These are phyloP conservation scores for Phytophthora pisi DNA, from an alignment of 352 stramenopile species.

Conservation along the genomic window DNA sequence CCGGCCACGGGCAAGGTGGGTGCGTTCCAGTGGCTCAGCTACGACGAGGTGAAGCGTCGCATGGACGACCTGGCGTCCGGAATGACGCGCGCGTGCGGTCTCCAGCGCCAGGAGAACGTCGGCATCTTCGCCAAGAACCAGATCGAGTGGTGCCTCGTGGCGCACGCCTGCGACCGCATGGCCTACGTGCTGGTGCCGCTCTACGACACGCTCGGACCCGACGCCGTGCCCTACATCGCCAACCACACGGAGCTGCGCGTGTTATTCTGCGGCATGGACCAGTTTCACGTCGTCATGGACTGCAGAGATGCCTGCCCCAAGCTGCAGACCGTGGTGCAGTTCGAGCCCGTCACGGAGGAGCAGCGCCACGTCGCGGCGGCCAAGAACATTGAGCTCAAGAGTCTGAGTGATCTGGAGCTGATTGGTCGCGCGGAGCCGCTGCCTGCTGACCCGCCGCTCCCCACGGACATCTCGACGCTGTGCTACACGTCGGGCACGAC, in stretches of 20 bases:
- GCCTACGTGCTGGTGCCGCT: constrained; percentile 72
- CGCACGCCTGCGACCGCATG: constrained; percentile 68
- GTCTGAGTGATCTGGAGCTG: neutral
- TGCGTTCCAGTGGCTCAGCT: constrained; percentile 65
- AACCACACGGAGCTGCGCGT: constrained; percentile 75
- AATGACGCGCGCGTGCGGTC: constrained; percentile 32
- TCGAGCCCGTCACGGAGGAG: constrained; percentile 48
- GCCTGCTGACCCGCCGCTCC: constrained; percentile 51
- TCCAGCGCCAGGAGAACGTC: constrained; percentile 58
- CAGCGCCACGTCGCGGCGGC: constrained; percentile 32
- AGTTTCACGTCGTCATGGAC: constrained; percentile 66
- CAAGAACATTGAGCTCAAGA: constrained; percentile 50
- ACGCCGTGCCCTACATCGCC: constrained; percentile 71
- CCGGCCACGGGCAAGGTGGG: constrained; percentile 43
- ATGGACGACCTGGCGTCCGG: constrained; percentile 50
- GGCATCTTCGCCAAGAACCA: constrained; percentile 78
- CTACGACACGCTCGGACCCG: constrained; percentile 80
- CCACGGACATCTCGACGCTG: constrained; percentile 92
- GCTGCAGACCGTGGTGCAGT: constrained; percentile 63
- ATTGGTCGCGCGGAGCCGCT: constrained; percentile 1
- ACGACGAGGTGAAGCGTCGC: constrained; percentile 48
- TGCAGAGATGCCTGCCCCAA: constrained; percentile 42
- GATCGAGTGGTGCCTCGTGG: constrained; percentile 64
- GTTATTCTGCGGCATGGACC: constrained; percentile 59
- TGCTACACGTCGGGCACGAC: constrained; percentile 97